Conservation (phyloP, 1,139 yeast species). For the Debaryomycetaceae sp. region DNA sequence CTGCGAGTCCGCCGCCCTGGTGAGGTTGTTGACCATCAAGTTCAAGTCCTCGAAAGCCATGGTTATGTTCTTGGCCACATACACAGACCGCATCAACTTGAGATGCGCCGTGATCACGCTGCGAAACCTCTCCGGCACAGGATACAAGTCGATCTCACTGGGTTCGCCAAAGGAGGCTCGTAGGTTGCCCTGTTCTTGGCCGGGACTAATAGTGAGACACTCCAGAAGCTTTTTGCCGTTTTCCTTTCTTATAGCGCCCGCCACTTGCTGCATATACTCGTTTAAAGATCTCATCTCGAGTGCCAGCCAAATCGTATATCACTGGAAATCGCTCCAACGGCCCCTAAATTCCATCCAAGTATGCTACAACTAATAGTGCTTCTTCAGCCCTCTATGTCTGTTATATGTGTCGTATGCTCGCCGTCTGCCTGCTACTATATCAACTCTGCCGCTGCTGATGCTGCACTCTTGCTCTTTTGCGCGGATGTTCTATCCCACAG, state of each 20-base stretch:
- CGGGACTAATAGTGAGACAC: conserved; percentile 36
- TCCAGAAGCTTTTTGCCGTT: conserved; percentile 19
- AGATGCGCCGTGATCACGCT: conserved; percentile 34
- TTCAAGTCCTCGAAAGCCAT: conserved; percentile 37
- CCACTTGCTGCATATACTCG: conserved; percentile 18
- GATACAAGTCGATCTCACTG: conserved; percentile 38
- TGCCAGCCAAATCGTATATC: no score
- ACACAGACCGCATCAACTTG: conserved; percentile 35
- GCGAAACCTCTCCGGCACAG: conserved; percentile 34
- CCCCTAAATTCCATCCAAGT: no score
- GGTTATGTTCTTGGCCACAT: conserved; percentile 33
- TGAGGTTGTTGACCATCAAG: conserved; percentile 44
- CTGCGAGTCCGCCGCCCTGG: conserved; percentile 60
- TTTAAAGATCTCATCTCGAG: conserved; percentile 3
- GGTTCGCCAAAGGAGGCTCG: conserved; percentile 34
- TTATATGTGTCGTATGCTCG: no score
- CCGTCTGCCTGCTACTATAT: no score
- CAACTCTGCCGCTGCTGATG: no score
- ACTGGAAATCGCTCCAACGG: no score
- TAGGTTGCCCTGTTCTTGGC: conserved; percentile 20
- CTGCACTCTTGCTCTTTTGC: no score
- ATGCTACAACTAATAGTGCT: no score
- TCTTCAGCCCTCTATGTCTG: no score
- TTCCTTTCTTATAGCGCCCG: conserved; percentile 15
- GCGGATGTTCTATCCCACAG: no score